phyloP scores from a whole-genome alignment of 2,329 filamentous ascomycete genomes.

The Calonectria fujianensis region DNA sequence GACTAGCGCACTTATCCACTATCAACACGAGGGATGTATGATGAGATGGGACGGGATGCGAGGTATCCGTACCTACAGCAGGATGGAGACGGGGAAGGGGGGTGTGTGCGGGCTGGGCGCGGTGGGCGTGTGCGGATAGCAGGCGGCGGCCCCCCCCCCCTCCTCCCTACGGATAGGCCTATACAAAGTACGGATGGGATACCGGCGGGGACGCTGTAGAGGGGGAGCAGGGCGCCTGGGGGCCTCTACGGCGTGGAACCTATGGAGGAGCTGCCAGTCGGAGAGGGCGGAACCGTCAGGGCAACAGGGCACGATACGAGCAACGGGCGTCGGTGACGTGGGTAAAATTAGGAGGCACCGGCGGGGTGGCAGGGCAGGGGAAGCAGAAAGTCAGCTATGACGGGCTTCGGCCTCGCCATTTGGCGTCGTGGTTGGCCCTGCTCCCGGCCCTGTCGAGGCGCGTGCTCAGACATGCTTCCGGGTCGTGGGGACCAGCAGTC shows the following conservation, averaged over 20 bases:
- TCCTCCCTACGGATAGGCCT: background rate
- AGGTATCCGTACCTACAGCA: conserved; percentile 9
- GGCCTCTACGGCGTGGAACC: conserved; percentile 30
- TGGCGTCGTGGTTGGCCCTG: conserved; percentile 25
- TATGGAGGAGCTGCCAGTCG: conserved; percentile 26
- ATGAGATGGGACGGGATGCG: conserved; percentile 34
- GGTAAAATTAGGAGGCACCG: conserved; percentile 33
- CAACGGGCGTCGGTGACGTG: conserved; percentile 33
- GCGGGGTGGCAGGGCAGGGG: conserved; percentile 4
- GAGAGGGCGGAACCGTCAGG: conserved; percentile 35
- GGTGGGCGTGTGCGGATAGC: background rate
- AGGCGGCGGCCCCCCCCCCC: background rate
- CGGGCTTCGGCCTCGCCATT: conserved; percentile 21
- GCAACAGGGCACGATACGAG: conserved; percentile 29
- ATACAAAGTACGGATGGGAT: no score
- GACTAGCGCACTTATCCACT: conserved; percentile 19
- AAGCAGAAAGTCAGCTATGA: conserved; percentile 18
- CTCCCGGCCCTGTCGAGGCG: conserved; percentile 25
- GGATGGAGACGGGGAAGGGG: background rate
- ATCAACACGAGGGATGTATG: conserved; percentile 40
- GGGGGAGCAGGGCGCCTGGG: conserved; percentile 26
- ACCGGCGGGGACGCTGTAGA: background rate
- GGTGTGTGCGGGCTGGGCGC: background rate
- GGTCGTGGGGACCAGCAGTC: conserved; percentile 19
- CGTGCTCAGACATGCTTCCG: conserved; percentile 14